phyloP scores from a whole-genome alignment of 441 rosid genomes.

The Theobroma grandiflorum region DNA sequence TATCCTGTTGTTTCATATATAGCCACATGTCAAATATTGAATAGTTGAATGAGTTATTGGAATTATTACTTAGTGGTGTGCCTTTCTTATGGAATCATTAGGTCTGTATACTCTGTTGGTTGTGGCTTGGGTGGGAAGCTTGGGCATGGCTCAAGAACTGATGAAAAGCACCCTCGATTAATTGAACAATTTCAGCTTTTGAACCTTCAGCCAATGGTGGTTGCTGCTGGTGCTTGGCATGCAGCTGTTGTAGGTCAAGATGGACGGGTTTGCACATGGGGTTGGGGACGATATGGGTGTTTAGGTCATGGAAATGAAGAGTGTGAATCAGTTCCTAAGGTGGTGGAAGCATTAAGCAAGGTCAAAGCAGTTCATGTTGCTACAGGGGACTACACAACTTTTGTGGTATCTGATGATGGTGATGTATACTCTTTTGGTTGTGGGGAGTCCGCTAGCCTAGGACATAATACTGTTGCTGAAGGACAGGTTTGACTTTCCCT shows the following conservation, averaged over 20 bases:
- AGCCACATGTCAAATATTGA: background rate
- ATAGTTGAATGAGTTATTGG: background rate
- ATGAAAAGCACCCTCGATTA: constrained; percentile 88
- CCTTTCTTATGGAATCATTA: constrained; percentile 36
- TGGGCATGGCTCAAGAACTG: constrained; percentile 92
- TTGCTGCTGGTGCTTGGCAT: constrained; percentile 99
- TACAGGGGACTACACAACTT: constrained; percentile 94
- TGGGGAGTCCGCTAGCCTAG: constrained; percentile 93
- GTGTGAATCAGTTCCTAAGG: constrained; percentile 82
- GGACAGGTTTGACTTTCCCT: constrained; percentile 61
- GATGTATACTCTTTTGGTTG: constrained; percentile 95
- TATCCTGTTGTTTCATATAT: background rate
- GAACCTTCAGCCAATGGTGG: constrained; percentile 86
- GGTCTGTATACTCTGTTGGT: constrained; percentile 99
- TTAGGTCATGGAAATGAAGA: constrained; percentile 97
- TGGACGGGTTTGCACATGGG: constrained; percentile 99
- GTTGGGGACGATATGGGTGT: constrained; percentile 99
- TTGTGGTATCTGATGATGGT: constrained; percentile 87
- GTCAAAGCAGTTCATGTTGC: constrained; percentile 93
- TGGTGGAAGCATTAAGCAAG: constrained; percentile 75
- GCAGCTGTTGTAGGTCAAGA: constrained; percentile 95
- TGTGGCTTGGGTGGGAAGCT: constrained; percentile 99
- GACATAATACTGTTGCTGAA: constrained; percentile 65
- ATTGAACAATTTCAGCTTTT: constrained; percentile 76
- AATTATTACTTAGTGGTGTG: constrained; percentile 27